phyloP scores from a whole-genome alignment of 345 rosid species.

The Carallia pectinifolia region DNA sequence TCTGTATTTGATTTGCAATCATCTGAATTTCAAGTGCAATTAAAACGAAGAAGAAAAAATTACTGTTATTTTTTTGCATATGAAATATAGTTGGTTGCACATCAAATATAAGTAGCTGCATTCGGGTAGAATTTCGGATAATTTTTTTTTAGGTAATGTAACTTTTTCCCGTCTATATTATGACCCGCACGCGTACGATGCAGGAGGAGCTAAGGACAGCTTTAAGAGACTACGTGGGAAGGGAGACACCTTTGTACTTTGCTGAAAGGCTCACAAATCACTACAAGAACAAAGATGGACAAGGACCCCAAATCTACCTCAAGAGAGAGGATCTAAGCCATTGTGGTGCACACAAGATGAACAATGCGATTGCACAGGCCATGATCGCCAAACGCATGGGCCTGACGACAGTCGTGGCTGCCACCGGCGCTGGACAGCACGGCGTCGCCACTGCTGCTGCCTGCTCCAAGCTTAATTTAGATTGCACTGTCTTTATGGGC shows the following conservation, averaged over 20 bases:
- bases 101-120: too few relatives aligned
- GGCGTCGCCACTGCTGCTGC: conserved; percentile 91
- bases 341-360: conserved; percentile 74
- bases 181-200: neutral
- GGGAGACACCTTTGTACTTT: conserved; percentile 79
- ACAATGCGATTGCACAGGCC: conserved; percentile 80
- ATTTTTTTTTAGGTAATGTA: too few relatives aligned
- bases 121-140: too few relatives aligned
- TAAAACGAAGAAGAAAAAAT: too few relatives aligned
- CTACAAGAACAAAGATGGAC: conserved; percentile 53
- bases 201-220: conserved; percentile 63
- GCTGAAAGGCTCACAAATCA: conserved; percentile 62
- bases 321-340: conserved; percentile 90
- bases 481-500: conserved; percentile 75
- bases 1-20: too few relatives aligned
- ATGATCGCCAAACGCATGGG: conserved; percentile 85
- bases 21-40: too few relatives aligned
- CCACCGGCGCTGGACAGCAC: conserved; percentile 89
- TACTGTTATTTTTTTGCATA: too few relatives aligned
- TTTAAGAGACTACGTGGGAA: conserved; percentile 73
- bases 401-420: conserved; percentile 46
- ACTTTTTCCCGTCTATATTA: too few relatives aligned
- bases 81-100: too few relatives aligned
- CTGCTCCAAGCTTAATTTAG: conserved; percentile 64
- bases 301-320: conserved; percentile 72